Conservation (phyloP, 352 stramenopile species). For the Aphanomyces euteiches region DNA sequence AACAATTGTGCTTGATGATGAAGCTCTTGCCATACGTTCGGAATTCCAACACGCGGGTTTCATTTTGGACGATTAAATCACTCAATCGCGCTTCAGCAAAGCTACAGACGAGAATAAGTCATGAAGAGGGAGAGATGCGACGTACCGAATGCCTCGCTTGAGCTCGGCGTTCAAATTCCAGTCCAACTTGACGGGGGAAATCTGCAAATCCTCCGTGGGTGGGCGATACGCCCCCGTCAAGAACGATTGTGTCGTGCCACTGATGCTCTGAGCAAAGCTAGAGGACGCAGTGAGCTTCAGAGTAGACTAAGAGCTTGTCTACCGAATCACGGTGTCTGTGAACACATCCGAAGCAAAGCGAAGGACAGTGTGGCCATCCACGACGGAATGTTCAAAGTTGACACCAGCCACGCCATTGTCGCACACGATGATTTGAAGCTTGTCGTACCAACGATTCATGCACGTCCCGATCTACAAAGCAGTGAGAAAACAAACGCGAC, state of each 20-base stretch:
- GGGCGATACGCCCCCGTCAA: conserved; percentile 70
- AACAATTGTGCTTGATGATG: conserved; percentile 89
- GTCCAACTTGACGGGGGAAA: conserved; percentile 87
- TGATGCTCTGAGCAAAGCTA: conserved; percentile 90
- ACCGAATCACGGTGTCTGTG: conserved; percentile 87
- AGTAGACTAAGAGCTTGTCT: conserved; percentile 36
- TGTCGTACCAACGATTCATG: conserved; percentile 98
- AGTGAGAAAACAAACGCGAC: neutral
- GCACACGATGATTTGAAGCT: conserved; percentile 94
- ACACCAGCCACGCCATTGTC: conserved; percentile 91
- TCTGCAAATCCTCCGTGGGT: conserved; percentile 52
- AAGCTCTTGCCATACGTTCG: conserved; percentile 86
- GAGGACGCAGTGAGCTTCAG: conserved; percentile 38
- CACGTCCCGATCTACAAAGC: conserved; percentile 79
- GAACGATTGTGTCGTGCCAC: conserved; percentile 69
- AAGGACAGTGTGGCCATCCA: conserved; percentile 96
- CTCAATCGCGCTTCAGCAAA: conserved; percentile 91
- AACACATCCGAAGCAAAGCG: conserved; percentile 87
- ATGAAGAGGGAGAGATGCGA: neutral
- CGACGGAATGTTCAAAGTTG: conserved; percentile 97
- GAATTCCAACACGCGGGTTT: conserved; percentile 94
- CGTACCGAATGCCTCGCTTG: conserved; percentile 79
- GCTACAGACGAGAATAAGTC: conserved; percentile 35
- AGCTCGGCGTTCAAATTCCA: conserved; percentile 82
- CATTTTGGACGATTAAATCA: conserved; percentile 91